phyloP scores from a whole-genome alignment of 2,329 filamentous ascomycete genomes.

The Cladorrhinum sp. region DNA sequence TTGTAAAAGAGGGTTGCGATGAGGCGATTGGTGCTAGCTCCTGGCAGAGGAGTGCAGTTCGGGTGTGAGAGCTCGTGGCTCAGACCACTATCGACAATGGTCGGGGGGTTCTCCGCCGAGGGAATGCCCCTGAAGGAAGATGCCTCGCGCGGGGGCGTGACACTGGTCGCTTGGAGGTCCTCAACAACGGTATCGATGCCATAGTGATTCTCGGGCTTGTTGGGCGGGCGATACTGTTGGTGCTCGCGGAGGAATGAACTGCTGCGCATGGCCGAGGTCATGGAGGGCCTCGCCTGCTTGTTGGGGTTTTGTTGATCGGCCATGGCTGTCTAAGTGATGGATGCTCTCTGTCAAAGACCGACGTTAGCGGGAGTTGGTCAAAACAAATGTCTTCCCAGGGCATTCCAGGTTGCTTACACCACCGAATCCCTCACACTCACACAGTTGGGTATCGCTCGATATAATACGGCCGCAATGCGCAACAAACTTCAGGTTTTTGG shows the following conservation, averaged over 20 bases:
- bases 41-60: conserved; percentile 56
- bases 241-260: conserved; percentile 62
- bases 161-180: conserved; percentile 42
- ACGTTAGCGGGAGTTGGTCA: no score
- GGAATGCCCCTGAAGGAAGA: conserved; percentile 59
- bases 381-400: no score
- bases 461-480: not conserved
- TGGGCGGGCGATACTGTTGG: conserved; percentile 60
- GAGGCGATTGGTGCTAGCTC: conserved; percentile 48
- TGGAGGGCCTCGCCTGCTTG: conserved; percentile 23
- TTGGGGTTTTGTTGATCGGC: conserved; percentile 20
- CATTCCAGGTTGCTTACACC: not conserved
- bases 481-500: not conserved
- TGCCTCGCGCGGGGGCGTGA: conserved; percentile 40
- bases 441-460: not conserved
- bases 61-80: conserved; percentile 62
- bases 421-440: not conserved
- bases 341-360: not conserved
- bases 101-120: conserved; percentile 56
- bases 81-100: conserved; percentile 60
- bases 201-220: conserved; percentile 53
- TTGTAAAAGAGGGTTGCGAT: conserved; percentile 66
- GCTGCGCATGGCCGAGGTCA: conserved; percentile 43
- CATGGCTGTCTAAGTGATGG: conserved; percentile 17
- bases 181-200: conserved; percentile 66